phyloP scores from a whole-genome alignment of 176 grass and related monocot species.

The Phoenix dactylifera region DNA sequence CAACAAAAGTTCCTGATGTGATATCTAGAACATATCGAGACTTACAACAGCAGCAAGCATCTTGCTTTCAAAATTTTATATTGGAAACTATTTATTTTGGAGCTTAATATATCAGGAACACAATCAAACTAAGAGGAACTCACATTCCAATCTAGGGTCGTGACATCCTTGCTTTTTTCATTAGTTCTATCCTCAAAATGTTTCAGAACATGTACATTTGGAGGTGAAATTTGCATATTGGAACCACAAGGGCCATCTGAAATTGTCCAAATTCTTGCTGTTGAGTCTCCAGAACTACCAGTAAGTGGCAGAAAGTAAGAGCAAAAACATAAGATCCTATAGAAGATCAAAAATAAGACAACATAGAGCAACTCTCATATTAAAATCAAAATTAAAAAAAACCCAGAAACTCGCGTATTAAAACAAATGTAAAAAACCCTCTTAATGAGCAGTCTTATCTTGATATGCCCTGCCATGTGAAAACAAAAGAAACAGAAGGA shows the following conservation, averaged over 20 bases:
- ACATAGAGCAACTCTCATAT: too few relatives aligned
- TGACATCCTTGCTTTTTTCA: conserved; percentile 98
- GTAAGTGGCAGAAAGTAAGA: conserved; percentile 15
- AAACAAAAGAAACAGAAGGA: too few relatives aligned
- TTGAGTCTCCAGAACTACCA: conserved; percentile 91
- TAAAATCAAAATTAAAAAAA: too few relatives aligned
- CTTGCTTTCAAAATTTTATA: too few relatives aligned
- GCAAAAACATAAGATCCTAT: background rate
- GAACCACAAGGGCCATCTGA: conserved; percentile 81
- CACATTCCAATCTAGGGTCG: conserved; percentile 97
- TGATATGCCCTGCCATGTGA: too few relatives aligned
- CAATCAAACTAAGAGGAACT: conserved; percentile 1
- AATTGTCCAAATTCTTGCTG: conserved; percentile 97
- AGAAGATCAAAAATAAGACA: too few relatives aligned
- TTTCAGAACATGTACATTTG: conserved; percentile 81
- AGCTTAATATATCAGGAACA: too few relatives aligned
- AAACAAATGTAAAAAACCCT: too few relatives aligned
- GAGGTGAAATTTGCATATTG: conserved; percentile 38
- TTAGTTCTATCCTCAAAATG: conserved; percentile 86
- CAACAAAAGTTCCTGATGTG: background rate
- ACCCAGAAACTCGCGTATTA: too few relatives aligned
- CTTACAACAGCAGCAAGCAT: too few relatives aligned
- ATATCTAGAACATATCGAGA: background rate
- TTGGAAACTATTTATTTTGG: too few relatives aligned
- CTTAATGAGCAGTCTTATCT: too few relatives aligned